phyloP scores from a whole-genome alignment of 2,329 filamentous ascomycete genomes.

The Clonostachys chloroleuca region DNA sequence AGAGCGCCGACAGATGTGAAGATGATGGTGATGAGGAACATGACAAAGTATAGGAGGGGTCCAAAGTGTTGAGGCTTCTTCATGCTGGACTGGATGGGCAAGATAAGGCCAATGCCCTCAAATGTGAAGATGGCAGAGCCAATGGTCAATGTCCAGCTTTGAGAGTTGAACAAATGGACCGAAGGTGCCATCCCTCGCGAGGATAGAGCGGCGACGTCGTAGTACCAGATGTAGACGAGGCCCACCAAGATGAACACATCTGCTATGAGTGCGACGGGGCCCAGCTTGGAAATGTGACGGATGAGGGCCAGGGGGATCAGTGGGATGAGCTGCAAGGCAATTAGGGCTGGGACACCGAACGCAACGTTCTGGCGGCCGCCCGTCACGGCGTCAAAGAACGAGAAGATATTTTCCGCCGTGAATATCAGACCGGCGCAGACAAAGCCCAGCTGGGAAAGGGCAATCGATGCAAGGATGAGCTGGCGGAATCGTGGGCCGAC shows the following conservation, averaged over 20 bases:
- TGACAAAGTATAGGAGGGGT: constrained; percentile 61
- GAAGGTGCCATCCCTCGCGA: constrained; percentile 51
- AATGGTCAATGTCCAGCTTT: constrained; percentile 65
- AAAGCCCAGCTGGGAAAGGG: constrained; percentile 72
- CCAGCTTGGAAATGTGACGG: constrained; percentile 71
- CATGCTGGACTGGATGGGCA: constrained; percentile 76
- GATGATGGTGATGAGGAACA: constrained; percentile 68
- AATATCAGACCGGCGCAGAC: constrained; percentile 77
- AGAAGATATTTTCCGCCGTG: constrained; percentile 67
- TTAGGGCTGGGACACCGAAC: constrained; percentile 48
- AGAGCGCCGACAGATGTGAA: constrained; percentile 70
- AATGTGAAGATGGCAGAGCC: constrained; percentile 75
- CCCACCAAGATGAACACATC: constrained; percentile 70
- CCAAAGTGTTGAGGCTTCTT: constrained; percentile 64
- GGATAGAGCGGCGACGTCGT: constrained; percentile 55
- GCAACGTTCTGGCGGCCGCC: constrained; percentile 42
- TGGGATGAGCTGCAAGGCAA: constrained; percentile 59
- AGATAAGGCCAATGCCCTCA: constrained; percentile 72
- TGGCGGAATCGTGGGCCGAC: constrained; percentile 58
- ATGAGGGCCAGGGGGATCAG: constrained; percentile 66
- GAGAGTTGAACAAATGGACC: constrained; percentile 67
- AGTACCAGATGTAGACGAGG: constrained; percentile 69
- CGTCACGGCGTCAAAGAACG: constrained; percentile 62
- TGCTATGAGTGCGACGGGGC: constrained; percentile 63
- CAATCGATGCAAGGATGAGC: constrained; percentile 66